Base-by-base conservation (phyloP, 768 basidiomycete species). In the Panaeolus cyanescens region DNA sequence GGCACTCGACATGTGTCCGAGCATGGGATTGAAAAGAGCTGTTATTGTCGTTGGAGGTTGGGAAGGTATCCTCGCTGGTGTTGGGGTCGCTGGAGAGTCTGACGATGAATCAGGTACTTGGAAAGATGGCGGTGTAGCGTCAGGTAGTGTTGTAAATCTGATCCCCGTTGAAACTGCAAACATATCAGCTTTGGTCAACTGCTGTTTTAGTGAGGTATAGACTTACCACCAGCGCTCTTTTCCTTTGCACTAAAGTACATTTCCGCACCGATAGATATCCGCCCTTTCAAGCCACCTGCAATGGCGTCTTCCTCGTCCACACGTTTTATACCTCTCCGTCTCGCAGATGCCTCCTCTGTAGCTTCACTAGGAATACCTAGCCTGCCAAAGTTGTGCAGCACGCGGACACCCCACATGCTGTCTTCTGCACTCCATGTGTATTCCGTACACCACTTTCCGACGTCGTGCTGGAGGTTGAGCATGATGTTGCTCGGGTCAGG, bases 41-140 rank as follows among this genome's bases (percentile, higher is more conserved):
- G 96, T 96, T 55, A 97, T 90, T 15, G 95, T 96, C 0, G 95
- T 97, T 1, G 96, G 95, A 0, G 96, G 94, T 71, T 95, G 93
- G 19, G 87, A 79, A 20, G 79, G 77, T 7, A 70, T 62, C 71
- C 66, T 63, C 75, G 78, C 15, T 77, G 69, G 1, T 68, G 66
- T n/a, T n/a, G n/a, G n/a, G n/a, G n/a, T n/a, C n/a, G n/a, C 58
- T n/a, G 75, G 62, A 28, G 75, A 70, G 15, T 81, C 70, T 2
- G 80, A 75, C 0, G 80, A 72, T 4, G 77, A 67, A 6, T 76
- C 62, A 6, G 75, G 75, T 13, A 82, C 66, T 66, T 86, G 86
- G 65, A 86, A 84, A 40, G 89, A 87, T 3, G 89, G 82, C 0
- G 87, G 82, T 6, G 90, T 85, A 0, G 86, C 82, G 65, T 96